Conservation (phyloP, 2,329 filamentous ascomycete genomes). For the Sporothrix dimorphospora region DNA sequence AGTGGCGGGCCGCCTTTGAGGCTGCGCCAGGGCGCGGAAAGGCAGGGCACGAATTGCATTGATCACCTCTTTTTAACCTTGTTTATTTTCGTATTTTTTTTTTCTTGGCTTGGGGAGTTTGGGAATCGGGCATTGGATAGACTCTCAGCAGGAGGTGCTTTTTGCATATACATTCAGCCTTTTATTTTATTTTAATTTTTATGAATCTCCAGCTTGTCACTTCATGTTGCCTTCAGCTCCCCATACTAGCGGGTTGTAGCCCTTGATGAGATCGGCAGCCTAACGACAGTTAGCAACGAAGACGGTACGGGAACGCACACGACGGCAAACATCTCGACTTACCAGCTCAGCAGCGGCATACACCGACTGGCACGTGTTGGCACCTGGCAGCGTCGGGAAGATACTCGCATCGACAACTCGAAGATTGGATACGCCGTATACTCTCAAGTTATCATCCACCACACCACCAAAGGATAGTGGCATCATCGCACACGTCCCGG, state of each 20-base stretch:
- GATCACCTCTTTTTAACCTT: neutral
- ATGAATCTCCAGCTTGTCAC: too few species aligned
- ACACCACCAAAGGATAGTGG: conserved; percentile 49
- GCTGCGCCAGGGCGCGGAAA: conserved; percentile 53
- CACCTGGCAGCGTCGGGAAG: conserved; percentile 44
- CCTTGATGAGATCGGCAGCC: conserved; percentile 26
- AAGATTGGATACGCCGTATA: conserved; percentile 50
- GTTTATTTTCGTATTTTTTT: neutral
- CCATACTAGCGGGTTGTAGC: neutral
- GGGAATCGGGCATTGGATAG: neutral
- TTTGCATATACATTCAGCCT: neutral
- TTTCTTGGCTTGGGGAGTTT: neutral
- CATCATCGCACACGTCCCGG: conserved; percentile 51
- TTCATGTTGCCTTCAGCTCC: neutral
- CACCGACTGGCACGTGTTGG: conserved; percentile 37
- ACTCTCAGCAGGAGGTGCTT: neutral
- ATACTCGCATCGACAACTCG: conserved; percentile 52
- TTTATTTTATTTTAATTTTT: neutral
- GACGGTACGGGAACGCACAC: neutral
- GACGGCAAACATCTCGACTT: neutral
- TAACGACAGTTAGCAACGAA: neutral
- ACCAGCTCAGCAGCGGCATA: conserved; percentile 40
- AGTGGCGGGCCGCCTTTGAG: conserved; percentile 56
- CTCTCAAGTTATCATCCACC: conserved; percentile 47
- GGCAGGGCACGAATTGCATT: conserved; percentile 33